Evolutionary conservation across 306 rosid species (phyloP), one percentile per base, ranked within the genome.

Genomic region (Herpetospermum pedunculosum): DNA sequence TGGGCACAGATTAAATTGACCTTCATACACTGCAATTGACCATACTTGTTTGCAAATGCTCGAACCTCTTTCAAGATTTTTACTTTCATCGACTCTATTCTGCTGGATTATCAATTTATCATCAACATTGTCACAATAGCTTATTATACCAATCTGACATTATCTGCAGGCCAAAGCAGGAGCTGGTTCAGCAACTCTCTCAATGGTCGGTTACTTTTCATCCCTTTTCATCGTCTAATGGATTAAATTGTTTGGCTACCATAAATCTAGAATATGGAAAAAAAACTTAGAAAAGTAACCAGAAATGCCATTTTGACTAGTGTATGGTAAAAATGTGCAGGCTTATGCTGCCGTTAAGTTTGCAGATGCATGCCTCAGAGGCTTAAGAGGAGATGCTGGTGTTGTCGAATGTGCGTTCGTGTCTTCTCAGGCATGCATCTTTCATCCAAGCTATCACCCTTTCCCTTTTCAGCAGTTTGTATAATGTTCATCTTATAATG

Each of bases 341-440:
- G 99, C 99, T 3, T 95, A 88, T 78, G 96, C 99, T 23, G 96
- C 96, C 11, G 96, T 89, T 64, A 91, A 95, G 80, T 95, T 95
- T 73, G 96, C 96, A 1, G 79, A 88, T 8, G 75, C 90, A 70
- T 89, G 99, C 75, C 97, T 95, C 52, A 92, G 75, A 14, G 96
- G 96, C 76, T 77, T 95, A 85, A 95, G 94, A 87, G 97, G 99
- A 76, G 96, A 91, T 83, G 92, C 95, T 3, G 92, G 86, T 5
- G 83, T 95, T 32, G 87, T 91, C 34, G 99, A 89, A 83, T 95
- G 99, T 73, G 57, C 97, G 59, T 95, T 75, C 75, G 99, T 89
- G 44, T 89, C 88, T 69, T 95, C 92, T 52, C 78, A 89, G 96
- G 99, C 84, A 65, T 41, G 50, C 34, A 65, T 38, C 12, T 13